A percentile compares a stretch with the other conserved stretches of the same genome.
Evolutionary conservation across 176 grass and related monocot genomes (phyloP).

Genomic region (Olyra latifolia): DNA sequence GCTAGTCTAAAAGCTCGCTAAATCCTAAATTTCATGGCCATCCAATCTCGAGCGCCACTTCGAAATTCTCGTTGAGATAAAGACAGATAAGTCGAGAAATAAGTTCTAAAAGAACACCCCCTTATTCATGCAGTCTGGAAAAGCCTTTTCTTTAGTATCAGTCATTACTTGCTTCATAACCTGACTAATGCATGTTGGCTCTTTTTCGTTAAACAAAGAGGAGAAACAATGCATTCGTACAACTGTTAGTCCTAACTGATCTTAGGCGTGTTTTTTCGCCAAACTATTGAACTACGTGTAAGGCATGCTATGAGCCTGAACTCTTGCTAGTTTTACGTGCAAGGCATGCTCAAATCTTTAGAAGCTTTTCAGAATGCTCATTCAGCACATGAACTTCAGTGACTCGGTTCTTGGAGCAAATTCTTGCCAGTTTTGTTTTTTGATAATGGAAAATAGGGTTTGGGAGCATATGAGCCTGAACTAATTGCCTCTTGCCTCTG

Average conservation of each 20-base stretch:
- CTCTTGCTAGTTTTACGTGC: too few relatives aligned
- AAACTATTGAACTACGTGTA: not conserved
- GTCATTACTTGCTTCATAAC: not conserved
- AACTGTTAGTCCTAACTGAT: not conserved
- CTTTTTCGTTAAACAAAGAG: not conserved
- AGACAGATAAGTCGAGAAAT: too few relatives aligned
- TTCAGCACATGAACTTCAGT: not conserved
- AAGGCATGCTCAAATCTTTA: not conserved
- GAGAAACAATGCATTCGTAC: not conserved
- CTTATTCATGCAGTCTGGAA: not conserved
- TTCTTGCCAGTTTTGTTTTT: not conserved
- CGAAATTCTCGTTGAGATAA: too few relatives aligned
- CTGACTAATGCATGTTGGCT: not conserved
- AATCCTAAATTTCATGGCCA: too few relatives aligned
- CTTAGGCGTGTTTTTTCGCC: not conserved
- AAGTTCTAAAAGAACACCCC: too few relatives aligned
- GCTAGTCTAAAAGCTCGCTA: too few relatives aligned
- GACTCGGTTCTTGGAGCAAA: not conserved
- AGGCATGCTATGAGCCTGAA: too few relatives aligned
- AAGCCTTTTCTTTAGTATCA: not conserved
- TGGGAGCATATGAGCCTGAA: not conserved
- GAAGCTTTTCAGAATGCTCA: not conserved
- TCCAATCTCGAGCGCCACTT: too few relatives aligned
- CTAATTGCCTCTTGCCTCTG: constrained; percentile 22
- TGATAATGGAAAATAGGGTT: too few relatives aligned